Percentiles rank a stretch among this genome's conserved stretches.
phyloP scores from a whole-genome alignment of 2,329 filamentous ascomycete species.

The Xylariales sp. region DNA sequence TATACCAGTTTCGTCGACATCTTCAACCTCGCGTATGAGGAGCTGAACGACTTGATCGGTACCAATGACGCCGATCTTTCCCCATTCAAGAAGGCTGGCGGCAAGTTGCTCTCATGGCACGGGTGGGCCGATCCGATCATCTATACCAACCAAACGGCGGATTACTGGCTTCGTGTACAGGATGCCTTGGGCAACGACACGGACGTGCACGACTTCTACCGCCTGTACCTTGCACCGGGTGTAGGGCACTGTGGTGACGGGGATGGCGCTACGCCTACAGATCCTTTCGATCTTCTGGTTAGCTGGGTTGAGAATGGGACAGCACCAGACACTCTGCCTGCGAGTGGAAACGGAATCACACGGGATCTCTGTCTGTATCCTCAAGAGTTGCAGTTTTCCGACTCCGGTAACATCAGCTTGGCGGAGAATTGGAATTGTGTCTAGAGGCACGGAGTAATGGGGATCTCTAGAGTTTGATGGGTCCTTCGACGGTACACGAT shows the following conservation, averaged over 20 bases:
- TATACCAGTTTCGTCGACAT: constrained; percentile 4
- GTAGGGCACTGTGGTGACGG: constrained; percentile 4
- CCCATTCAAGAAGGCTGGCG: neutral
- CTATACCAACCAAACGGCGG: constrained; percentile 24
- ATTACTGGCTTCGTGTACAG: constrained; percentile 25
- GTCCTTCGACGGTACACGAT: too few species aligned
- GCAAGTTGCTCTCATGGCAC: constrained; percentile 8
- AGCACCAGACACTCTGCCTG: constrained; percentile 2
- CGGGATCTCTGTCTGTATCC: constrained; percentile 2
- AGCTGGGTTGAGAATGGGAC: constrained; percentile 6
- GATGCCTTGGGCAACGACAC: constrained; percentile 20
- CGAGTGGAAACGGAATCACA: constrained; percentile 1
- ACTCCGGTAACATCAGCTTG: neutral
- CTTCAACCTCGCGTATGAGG: constrained; percentile 2
- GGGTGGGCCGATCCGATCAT: constrained; percentile 19
- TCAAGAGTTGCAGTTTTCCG: neutral
- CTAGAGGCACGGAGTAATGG: neutral
- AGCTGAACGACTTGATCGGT: constrained; percentile 1
- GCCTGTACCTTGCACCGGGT: constrained; percentile 5
- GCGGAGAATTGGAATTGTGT: constrained; percentile 5
- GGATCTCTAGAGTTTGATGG: neutral
- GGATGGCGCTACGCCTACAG: constrained; percentile 1
- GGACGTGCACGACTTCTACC: constrained; percentile 9
- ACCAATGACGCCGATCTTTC: constrained; percentile 1
- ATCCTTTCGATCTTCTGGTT: neutral